Evolutionary conservation across 2,329 filamentous ascomycete genomes (phyloP), one percentile per base, ranked within the genome.

Genomic region (Talaromyces sp.): DNA sequence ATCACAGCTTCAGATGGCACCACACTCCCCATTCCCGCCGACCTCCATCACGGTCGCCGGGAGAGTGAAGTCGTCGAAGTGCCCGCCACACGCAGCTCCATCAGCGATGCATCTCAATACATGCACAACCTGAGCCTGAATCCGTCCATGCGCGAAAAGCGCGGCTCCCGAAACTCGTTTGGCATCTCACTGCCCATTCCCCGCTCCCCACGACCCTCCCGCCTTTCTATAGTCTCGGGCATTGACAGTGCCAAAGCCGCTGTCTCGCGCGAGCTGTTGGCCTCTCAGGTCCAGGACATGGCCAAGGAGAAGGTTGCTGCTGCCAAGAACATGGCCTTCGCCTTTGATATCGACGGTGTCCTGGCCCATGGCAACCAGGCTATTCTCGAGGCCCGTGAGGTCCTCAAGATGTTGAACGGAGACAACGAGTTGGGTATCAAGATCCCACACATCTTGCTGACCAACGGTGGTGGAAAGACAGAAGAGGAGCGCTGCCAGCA

Each of bases 301-400:
- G 82, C 85, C 70, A 77, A 83, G 64, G 84, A 88, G 70, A 90
- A 90, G 80, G 89, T 90, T 16, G 79, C 79, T 35, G 84, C 84
- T 65, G 89, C 88, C 65, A 92, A 92, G 83, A 88, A 92, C 80
- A 91, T 92, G 88, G 88, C 88, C 7, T 93, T 93, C 69, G 90
- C 88, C 72, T 93, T 93, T 73, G 80, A 82, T 67, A 81, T 82
- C 63, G 87, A 92, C 71, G 90, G 89, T 81, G 89, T 92, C 65
- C 82, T 92, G 27, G 89, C 91, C 64, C 89, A 91, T 77, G 88
- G 88, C 72, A 88, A 89, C 77, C 82, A 88, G 65, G 79, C 90
- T 65, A 91, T 91, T 68, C 87, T 87, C 48, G 85, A 90, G 78
- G 88, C 87, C 67, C 82, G 85, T 72, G 83, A 85, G 65, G 86